Conservation (phyloP, 148 eudicot genomes). For the Rhododendron simsii region DNA sequence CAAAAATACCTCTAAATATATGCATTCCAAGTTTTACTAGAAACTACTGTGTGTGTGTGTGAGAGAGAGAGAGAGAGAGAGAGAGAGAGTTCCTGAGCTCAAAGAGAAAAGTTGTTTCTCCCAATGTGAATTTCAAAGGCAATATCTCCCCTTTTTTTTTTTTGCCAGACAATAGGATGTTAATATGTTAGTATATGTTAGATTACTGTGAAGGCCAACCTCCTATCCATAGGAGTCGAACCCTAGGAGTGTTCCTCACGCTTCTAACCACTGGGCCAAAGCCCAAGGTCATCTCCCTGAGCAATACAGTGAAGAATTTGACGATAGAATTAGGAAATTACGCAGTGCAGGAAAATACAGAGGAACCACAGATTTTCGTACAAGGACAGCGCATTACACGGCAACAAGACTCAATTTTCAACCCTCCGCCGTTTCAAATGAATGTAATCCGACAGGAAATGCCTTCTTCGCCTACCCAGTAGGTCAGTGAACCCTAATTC, state of each 20-base stretch:
- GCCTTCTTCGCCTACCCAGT: neutral
- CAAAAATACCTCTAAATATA: neutral
- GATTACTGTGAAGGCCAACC: too few species aligned
- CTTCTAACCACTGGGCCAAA: too few species aligned
- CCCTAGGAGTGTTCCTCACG: too few species aligned
- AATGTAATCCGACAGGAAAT: neutral
- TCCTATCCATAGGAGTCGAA: too few species aligned
- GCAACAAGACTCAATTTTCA: neutral
- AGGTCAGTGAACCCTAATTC: conserved; percentile 23
- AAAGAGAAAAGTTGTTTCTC: neutral
- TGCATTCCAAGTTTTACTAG: neutral
- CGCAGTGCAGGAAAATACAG: neutral
- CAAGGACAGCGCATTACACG: neutral
- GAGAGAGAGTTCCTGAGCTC: neutral
- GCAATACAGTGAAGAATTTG: neutral
- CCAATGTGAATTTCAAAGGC: neutral
- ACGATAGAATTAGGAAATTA: neutral
- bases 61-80: neutral
- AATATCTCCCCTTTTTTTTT: neutral
- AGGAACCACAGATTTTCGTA: neutral
- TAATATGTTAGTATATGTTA: too few species aligned
- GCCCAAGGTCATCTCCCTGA: neutral
- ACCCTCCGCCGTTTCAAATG: neutral
- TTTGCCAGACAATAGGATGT: too few species aligned
- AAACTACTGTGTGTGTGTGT: neutral